A percentile compares a stretch with the other conserved stretches of the same genome.
phyloP scores from a whole-genome alignment of 768 basidiomycete genomes.

The Pisolithus tinctorius region DNA sequence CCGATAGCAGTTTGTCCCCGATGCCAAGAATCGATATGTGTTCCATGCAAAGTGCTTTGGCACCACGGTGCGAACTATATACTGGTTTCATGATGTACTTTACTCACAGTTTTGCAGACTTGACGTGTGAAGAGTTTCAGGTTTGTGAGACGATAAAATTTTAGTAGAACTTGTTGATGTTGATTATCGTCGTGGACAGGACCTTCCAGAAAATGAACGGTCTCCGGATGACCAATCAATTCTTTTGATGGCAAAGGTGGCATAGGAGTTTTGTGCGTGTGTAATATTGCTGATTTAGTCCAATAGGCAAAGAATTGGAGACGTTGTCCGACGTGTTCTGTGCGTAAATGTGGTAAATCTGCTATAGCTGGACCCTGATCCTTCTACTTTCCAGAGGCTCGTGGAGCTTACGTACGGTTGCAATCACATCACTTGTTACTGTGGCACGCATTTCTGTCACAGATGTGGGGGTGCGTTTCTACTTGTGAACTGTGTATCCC shows the following conservation, averaged over 20 bases:
- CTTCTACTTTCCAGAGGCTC: slow-evolving; percentile 11
- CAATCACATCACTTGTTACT: slow-evolving; percentile 37
- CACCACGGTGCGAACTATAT: slow-evolving; percentile 23
- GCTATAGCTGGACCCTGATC: too few relatives aligned
- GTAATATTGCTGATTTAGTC: neutral
- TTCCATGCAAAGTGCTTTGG: slow-evolving; percentile 30
- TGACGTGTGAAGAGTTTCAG: slow-evolving; percentile 29
- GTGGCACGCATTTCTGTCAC: slow-evolving; percentile 37
- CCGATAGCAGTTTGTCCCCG: slow-evolving; percentile 30
- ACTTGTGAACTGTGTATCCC: neutral
- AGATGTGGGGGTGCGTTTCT: slow-evolving; percentile 30
- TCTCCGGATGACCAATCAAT: slow-evolving; percentile 33
- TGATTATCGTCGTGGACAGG: slow-evolving; percentile 12
- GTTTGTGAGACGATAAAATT: neutral
- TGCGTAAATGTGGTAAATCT: neutral
- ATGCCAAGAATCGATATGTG: slow-evolving; percentile 28
- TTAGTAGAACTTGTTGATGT: neutral
- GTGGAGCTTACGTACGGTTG: slow-evolving; percentile 29
- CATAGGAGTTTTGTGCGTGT: neutral
- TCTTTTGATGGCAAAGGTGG: slow-evolving; percentile 28
- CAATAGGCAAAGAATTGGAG: slow-evolving; percentile 33
- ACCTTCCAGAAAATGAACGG: slow-evolving; percentile 30
- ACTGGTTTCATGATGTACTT: neutral
- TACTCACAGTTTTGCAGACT: slow-evolving; percentile 7
- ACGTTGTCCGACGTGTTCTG: slow-evolving; percentile 30